Evolutionary conservation across 495 filamentous ascomycete genomes (phyloP), one percentile per base, ranked within the genome.

Genomic region (Penicillium flavigenum): DNA sequence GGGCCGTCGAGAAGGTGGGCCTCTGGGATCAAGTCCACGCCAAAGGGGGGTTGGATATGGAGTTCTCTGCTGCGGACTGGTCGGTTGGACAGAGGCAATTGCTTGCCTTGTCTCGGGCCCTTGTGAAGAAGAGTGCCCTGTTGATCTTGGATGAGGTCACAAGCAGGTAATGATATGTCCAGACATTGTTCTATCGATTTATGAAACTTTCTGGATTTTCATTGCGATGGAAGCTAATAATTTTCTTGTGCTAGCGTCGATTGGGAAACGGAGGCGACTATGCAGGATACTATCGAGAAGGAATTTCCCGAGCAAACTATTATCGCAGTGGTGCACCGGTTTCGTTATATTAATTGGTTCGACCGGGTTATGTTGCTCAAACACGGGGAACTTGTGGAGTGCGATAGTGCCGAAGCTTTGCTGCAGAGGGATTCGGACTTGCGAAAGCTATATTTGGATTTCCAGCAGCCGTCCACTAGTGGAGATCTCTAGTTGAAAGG

Each of bases 321-420:
- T 19, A 66, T 81, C 10, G 63, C 74, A 0, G 69, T 81, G 24
- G 64, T 75, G 0, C 79, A 80, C 59, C 61, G 72, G n/a, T 51
- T 76, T 2, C 67, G 69, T 1, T 75, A 69, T 7, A 76, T 81
- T 44, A 56, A 69, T 38, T 65, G 71, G 20, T 78, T 69, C 47
- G 77, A 81, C 50, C 65, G 72, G 31, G 72, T 78, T 24, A 61
- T 65, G 2, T 63, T 79, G 4, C 42, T 80, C 26, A 65, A 71
- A 11, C 17, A 46, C 4, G 44, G 44, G 17, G 44, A 29, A 22
- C 17, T 46, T 46, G 44, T 46, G 44, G 44, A 46, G 44, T 46
- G 20, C 20, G 24, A 46, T 46, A 46, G 3, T 2, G 6, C 44
- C 17, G 44, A 46, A n/a, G 44, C 12, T 2, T 29, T 46, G 44